Percentiles rank a stretch among this genome's conserved stretches.
phyloP scores from a whole-genome alignment of 345 rosid species.

The Populus alba region DNA sequence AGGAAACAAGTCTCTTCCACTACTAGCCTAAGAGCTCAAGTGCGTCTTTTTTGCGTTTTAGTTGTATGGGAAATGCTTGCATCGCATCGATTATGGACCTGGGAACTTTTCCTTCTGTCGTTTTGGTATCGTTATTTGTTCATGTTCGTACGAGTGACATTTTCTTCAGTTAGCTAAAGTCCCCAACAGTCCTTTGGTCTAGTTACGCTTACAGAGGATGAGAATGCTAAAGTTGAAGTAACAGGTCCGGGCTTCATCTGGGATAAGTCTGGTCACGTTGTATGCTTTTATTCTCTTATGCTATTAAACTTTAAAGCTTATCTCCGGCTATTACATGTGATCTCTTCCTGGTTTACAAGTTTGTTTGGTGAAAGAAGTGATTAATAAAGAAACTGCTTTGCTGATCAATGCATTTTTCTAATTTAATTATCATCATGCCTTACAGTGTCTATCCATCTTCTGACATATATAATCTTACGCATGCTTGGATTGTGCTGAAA shows the following conservation, averaged over 20 bases:
- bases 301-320: not conserved
- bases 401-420: not conserved
- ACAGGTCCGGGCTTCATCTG: slow-evolving; percentile 92
- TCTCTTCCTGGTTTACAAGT: not conserved
- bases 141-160: not conserved
- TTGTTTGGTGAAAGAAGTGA: not conserved
- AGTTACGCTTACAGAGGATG: slow-evolving; percentile 33
- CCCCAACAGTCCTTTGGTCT: slow-evolving; percentile 30
- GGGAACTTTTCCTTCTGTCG: not conserved
- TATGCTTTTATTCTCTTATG: slow-evolving; percentile 30
- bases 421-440: too few species aligned
- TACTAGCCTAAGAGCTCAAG: too few species aligned
- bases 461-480: not conserved
- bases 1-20: too few species aligned
- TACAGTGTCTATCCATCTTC: not conserved
- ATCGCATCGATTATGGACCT: not conserved
- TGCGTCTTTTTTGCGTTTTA: too few species aligned
- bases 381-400: not conserved
- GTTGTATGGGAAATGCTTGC: not conserved
- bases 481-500: not conserved
- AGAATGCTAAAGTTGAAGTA: slow-evolving; percentile 66
- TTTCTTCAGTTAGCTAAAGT: slow-evolving; percentile 43
- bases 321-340: not conserved
- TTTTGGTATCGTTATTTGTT: not conserved
- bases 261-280: slow-evolving; percentile 96